These are phyloP conservation scores for Cicer cuneatum DNA, from an alignment of 306 rosid genomes.

Conservation along the genomic window DNA sequence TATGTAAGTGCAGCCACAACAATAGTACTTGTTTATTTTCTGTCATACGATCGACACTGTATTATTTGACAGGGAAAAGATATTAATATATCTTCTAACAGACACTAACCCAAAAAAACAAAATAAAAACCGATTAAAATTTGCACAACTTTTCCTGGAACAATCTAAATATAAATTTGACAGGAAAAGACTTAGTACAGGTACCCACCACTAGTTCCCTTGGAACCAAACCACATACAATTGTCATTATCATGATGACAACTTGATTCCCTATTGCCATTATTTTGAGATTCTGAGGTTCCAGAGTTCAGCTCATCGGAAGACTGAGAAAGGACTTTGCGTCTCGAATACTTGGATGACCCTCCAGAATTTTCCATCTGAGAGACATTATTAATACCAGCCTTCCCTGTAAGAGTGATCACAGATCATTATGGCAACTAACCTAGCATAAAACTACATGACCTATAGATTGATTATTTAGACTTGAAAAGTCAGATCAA, in stretches of 20 bases:
- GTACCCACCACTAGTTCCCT: slow-evolving; percentile 79
- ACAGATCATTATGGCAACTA: slow-evolving; percentile 51
- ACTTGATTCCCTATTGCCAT: slow-evolving; percentile 67
- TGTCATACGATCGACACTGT: slow-evolving; percentile 3
- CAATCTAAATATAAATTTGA: slow-evolving; percentile 39
- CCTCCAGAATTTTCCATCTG: slow-evolving; percentile 63
- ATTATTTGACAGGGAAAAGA: too few relatives aligned
- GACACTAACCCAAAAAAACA: slow-evolving; percentile 32
- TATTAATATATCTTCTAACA: too few relatives aligned
- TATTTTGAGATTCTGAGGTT: slow-evolving; percentile 58
- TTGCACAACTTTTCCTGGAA: slow-evolving; percentile 5
- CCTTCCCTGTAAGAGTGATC: slow-evolving; percentile 71
- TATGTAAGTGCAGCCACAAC: slow-evolving; percentile 42
- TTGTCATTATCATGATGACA: slow-evolving; percentile 70
- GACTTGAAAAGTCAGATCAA: slow-evolving; percentile 38
- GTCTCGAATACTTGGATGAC: slow-evolving; percentile 64
- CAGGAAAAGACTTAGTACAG: slow-evolving; percentile 37
- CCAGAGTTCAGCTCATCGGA: slow-evolving; percentile 60
- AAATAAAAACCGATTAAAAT: slow-evolving; percentile 12
- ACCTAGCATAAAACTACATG: slow-evolving; percentile 43
- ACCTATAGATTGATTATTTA: slow-evolving; percentile 31
- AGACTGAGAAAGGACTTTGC: slow-evolving; percentile 57
- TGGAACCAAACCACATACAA: slow-evolving; percentile 88
- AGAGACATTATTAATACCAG: slow-evolving; percentile 57
- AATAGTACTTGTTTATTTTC: slow-evolving; percentile 28